Evolutionary conservation across 2,329 filamentous ascomycete genomes (phyloP).

Genomic region (Ascochyta pisi): DNA sequence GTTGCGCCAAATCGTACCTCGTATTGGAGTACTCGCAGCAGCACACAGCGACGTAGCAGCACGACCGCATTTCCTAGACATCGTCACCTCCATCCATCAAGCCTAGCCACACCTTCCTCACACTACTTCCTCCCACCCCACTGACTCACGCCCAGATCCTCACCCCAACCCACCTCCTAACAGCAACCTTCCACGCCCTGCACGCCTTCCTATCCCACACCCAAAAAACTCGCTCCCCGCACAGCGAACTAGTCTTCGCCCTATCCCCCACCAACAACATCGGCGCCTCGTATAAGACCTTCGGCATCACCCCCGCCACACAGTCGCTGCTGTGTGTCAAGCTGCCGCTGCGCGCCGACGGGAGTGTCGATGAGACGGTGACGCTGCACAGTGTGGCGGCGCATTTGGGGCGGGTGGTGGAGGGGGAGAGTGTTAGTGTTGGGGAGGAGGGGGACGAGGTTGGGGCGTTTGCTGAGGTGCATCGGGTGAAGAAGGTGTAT

Average conservation of each 20-base stretch:
- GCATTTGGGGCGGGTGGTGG: slow-evolving; percentile 36
- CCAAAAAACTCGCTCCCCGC: slow-evolving; percentile 78
- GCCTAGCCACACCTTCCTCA: not conserved
- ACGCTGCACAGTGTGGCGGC: slow-evolving; percentile 33
- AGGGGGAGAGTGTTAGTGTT: slow-evolving; percentile 35
- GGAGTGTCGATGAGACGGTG: slow-evolving; percentile 11
- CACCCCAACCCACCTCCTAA: slow-evolving; percentile 74
- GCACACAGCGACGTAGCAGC: no score
- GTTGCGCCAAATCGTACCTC: no score
- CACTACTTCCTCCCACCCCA: not conserved
- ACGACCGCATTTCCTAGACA: no score
- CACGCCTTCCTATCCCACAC: slow-evolving; percentile 66
- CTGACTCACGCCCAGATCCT: slow-evolving; percentile 62
- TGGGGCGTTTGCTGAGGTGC: slow-evolving; percentile 61
- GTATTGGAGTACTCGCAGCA: no score
- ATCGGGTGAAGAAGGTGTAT: slow-evolving; percentile 82
- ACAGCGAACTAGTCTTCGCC: slow-evolving; percentile 85
- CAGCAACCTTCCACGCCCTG: slow-evolving; percentile 79
- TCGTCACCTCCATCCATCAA: no score
- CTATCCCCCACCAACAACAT: slow-evolving; percentile 89
- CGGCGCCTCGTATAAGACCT: slow-evolving; percentile 86
- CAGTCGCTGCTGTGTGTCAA: slow-evolving; percentile 82
- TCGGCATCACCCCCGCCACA: slow-evolving; percentile 77
- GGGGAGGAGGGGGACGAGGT: slow-evolving; percentile 37
- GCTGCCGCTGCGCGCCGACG: slow-evolving; percentile 57